Percentiles rank a stretch among this genome's conserved stretches.
Conservation (phyloP, 352 stramenopile genomes). For the Globisporangium carolinianum region DNA sequence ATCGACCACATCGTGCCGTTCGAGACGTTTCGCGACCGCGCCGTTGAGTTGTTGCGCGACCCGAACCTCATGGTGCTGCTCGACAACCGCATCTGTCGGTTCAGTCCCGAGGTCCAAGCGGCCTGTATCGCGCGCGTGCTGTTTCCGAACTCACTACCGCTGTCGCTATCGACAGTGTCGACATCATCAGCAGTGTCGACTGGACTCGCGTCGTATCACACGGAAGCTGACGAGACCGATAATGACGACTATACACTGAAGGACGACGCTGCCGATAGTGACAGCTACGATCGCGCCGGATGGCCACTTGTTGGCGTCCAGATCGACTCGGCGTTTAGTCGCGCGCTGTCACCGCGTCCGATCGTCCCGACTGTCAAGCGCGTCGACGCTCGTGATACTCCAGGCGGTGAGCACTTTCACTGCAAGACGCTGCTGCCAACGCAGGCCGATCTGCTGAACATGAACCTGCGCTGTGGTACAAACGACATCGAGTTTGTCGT, state of each 20-base stretch:
- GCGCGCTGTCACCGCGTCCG: too few relatives aligned
- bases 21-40: constrained; percentile 47
- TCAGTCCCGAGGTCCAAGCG: constrained; percentile 50
- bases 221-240: not conserved
- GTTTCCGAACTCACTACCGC: constrained; percentile 52
- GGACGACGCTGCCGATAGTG: not conserved
- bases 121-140: constrained; percentile 57
- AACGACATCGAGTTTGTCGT: constrained; percentile 76
- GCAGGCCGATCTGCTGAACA: constrained; percentile 47
- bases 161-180: constrained; percentile 16
- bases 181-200: too few relatives aligned
- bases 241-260: constrained; percentile 2
- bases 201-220: not conserved
- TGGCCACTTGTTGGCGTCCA: too few relatives aligned
- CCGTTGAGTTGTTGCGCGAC: constrained; percentile 36
- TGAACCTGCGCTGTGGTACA: constrained; percentile 46
- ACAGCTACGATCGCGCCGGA: not conserved
- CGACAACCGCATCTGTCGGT: constrained; percentile 48
- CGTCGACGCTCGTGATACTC: too few relatives aligned
- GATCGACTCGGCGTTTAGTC: constrained; percentile 5
- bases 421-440: constrained; percentile 59
- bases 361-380: too few relatives aligned
- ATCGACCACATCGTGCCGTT: constrained; percentile 58
- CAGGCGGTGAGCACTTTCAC: constrained; percentile 5
- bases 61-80: constrained; percentile 56